These are phyloP conservation scores for Leccinum subtestaceum DNA, from an alignment of 768 basidiomycete species.

Conservation along the genomic window DNA sequence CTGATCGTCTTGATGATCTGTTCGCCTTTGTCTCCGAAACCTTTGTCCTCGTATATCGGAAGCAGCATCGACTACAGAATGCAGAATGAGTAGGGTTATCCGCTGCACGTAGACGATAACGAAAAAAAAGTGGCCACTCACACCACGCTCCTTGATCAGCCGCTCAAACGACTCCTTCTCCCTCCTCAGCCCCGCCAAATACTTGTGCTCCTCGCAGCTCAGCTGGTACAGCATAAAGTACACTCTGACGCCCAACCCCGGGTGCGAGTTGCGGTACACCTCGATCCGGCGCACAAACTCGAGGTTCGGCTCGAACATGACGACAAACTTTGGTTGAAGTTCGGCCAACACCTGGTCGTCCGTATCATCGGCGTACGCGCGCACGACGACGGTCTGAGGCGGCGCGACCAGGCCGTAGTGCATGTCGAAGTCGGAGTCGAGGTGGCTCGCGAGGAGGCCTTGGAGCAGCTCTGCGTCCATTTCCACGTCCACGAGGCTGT, in stretches of 20 bases:
- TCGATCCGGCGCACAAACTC: slow-evolving; percentile 92
- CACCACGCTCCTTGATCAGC: slow-evolving; percentile 88
- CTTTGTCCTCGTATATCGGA: slow-evolving; percentile 69
- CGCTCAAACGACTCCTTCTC: slow-evolving; percentile 95
- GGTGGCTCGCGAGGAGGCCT: slow-evolving; percentile 28
- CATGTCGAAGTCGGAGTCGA: slow-evolving; percentile 63
- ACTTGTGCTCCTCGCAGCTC: slow-evolving; percentile 94
- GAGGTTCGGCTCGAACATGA: slow-evolving; percentile 94
- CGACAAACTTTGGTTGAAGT: slow-evolving; percentile 84
- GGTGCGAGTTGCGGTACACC: slow-evolving; percentile 84
- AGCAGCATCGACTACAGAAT: slow-evolving; percentile 80
- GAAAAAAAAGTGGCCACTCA: slow-evolving; percentile 38
- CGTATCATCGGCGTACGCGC: slow-evolving; percentile 87
- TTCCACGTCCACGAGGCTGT: slow-evolving; percentile 12
- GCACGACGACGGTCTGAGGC: slow-evolving; percentile 79
- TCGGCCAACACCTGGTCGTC: slow-evolving; percentile 85
- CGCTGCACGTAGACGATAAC: background rate
- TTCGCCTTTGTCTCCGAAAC: slow-evolving; percentile 42
- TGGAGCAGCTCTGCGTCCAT: slow-evolving; percentile 24
- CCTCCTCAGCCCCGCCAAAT: slow-evolving; percentile 79
- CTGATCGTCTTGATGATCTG: slow-evolving; percentile 78
- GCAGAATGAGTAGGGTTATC: background rate
- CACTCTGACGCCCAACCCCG: slow-evolving; percentile 79
- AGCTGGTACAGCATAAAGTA: slow-evolving; percentile 96
- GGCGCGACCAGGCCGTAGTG: slow-evolving; percentile 77